Conservation (phyloP, 257 asterid species). For the Nicotiana attenuata region DNA sequence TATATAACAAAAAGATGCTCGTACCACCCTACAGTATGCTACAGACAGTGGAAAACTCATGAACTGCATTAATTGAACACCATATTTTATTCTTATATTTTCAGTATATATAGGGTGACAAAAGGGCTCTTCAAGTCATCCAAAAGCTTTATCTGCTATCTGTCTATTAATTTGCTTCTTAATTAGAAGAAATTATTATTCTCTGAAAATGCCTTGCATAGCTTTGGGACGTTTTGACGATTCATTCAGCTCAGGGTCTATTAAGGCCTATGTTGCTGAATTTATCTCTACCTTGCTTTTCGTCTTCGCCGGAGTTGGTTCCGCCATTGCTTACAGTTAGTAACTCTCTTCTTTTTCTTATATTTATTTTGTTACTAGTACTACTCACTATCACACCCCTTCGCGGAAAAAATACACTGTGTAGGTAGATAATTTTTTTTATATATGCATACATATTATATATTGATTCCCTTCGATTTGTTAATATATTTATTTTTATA, state of each 20-base stretch:
- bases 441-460: too few relatives aligned
- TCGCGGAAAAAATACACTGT: too few relatives aligned
- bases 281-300: conserved; percentile 94
- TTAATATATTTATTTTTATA: too few relatives aligned
- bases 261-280: conserved; percentile 88
- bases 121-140: background rate
- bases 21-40: background rate
- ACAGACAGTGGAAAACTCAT: background rate
- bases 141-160: background rate
- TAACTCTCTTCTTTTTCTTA: background rate
- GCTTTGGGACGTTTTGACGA: conserved; percentile 81
- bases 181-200: too few relatives aligned
- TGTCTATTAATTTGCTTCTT: too few relatives aligned
- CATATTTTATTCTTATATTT: background rate
- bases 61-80: background rate
- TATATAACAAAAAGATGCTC: background rate
- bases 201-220: conserved; percentile 50
- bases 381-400: too few relatives aligned
- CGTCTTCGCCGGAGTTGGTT: conserved; percentile 95
- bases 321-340: conserved; percentile 86
- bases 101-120: conserved; percentile 1
- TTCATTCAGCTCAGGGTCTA: conserved; percentile 50
- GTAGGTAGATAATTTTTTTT: too few relatives aligned
- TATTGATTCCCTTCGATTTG: too few relatives aligned
- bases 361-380: too few relatives aligned